Evolutionary conservation across 106 monocot genomes (phyloP).

Genomic region (Xerophyta viscosa): DNA sequence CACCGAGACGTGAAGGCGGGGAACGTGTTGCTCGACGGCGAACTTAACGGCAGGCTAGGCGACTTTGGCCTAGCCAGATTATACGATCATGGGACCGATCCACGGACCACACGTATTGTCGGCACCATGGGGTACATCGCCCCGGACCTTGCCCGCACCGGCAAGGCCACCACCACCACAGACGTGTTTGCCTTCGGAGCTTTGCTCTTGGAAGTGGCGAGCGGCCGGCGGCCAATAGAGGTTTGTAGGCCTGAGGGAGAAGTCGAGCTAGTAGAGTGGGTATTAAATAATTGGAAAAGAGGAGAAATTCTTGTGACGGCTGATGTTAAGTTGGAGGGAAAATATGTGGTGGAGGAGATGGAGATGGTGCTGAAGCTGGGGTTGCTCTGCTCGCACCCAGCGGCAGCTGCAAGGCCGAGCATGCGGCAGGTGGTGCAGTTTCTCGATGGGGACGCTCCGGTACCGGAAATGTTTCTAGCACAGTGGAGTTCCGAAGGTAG

Average conservation of each 20-base stretch:
- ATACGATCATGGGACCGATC: neutral
- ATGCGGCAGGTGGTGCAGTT: constrained; percentile 1
- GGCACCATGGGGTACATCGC: neutral
- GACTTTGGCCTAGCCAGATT: neutral
- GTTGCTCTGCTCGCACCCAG: neutral
- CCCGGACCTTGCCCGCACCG: neutral
- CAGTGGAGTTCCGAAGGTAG: neutral
- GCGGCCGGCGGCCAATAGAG: neutral
- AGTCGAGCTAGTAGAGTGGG: neutral
- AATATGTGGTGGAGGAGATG: neutral
- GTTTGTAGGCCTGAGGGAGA: neutral
- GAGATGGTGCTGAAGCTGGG: neutral
- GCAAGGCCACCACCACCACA: neutral
- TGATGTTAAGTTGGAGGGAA: neutral
- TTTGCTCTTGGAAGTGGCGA: neutral
- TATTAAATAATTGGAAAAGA: too few relatives aligned
- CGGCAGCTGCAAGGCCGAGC: neutral
- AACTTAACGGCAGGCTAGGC: neutral
- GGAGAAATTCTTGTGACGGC: neutral
- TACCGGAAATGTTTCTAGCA: neutral
- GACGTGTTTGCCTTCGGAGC: neutral
- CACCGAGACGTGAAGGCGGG: neutral
- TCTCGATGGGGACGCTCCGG: neutral
- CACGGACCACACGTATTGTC: neutral
- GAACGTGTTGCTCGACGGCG: neutral